Conservation (phyloP, 2,329 filamentous ascomycete species). For the Pseudogymnoascus sp. region DNA sequence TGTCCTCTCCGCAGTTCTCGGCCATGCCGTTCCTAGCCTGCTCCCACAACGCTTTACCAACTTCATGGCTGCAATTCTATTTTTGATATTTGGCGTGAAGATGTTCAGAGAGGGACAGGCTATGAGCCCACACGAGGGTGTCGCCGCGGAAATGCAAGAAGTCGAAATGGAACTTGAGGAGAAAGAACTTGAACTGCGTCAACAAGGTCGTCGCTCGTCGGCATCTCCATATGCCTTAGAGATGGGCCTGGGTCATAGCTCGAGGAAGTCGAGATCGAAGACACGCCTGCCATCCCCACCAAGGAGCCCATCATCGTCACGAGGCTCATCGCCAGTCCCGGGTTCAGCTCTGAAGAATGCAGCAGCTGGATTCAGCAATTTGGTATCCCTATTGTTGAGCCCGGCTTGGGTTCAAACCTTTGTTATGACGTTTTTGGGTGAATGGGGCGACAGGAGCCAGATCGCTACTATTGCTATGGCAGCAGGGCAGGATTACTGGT, state of each 20-base stretch:
- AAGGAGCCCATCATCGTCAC: slow-evolving; percentile 71
- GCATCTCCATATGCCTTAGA: slow-evolving; percentile 72
- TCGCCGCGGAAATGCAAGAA: slow-evolving; percentile 95
- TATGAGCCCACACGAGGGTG: slow-evolving; percentile 84
- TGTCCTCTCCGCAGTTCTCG: slow-evolving; percentile 81
- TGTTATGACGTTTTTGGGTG: slow-evolving; percentile 95
- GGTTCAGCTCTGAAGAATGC: slow-evolving; percentile 35
- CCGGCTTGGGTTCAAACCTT: slow-evolving; percentile 99
- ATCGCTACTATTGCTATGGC: slow-evolving; percentile 99
- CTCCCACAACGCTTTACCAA: slow-evolving; percentile 88
- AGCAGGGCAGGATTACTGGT: slow-evolving; percentile 97
- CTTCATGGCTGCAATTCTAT: slow-evolving; percentile 74
- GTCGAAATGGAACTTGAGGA: slow-evolving; percentile 89
- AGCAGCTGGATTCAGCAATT: slow-evolving; percentile 68
- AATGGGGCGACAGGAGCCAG: slow-evolving; percentile 96
- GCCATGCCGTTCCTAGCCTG: slow-evolving; percentile 82
- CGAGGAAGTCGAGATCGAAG: slow-evolving; percentile 62
- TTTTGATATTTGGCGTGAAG: slow-evolving; percentile 81
- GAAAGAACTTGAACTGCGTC: slow-evolving; percentile 71
- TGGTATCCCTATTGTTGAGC: slow-evolving; percentile 79
- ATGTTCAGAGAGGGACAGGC: slow-evolving; percentile 78
- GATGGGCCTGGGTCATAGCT: slow-evolving; percentile 60
- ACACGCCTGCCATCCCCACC: slow-evolving; percentile 73
- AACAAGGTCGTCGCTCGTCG: slow-evolving; percentile 57
- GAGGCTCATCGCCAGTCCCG: slow-evolving; percentile 41